Evolutionary conservation across 352 stramenopile species (phyloP).

Genomic region (Pythium volutum): DNA sequence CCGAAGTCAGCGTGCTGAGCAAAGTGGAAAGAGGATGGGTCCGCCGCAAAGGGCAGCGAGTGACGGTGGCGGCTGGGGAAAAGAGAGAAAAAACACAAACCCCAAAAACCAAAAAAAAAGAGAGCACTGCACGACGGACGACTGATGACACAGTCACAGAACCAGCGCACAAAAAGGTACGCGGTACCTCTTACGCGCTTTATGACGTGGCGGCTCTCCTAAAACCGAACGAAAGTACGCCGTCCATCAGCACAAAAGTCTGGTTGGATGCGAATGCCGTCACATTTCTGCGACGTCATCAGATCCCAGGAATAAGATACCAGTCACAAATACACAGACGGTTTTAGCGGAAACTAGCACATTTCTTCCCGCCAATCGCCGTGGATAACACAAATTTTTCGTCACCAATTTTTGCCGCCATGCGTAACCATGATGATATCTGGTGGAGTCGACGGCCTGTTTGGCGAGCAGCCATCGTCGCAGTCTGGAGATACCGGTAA

Average conservation of each 20-base stretch:
- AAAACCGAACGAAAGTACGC: constrained; percentile 8
- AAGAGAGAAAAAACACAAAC: constrained; percentile 8
- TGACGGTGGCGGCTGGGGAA: neutral
- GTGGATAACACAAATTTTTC: neutral
- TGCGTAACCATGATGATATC: no score
- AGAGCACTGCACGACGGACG: constrained; percentile 18
- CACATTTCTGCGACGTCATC: neutral
- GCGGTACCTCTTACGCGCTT: neutral
- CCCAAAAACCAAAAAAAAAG: constrained; percentile 15
- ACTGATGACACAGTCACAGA: constrained; percentile 21
- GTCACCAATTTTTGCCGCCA: neutral
- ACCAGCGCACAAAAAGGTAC: constrained; percentile 3
- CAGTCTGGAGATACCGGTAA: neutral
- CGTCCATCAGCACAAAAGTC: neutral
- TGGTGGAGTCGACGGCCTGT: no score
- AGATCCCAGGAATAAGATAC: constrained; percentile 21
- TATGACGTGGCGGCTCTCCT: constrained; percentile 12
- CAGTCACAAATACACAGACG: constrained; percentile 8
- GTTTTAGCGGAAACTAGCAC: constrained; percentile 1
- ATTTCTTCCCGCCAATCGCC: neutral
- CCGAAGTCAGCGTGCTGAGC: neutral
- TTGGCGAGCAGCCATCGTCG: no score
- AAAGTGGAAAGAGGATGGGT: constrained; percentile 18
- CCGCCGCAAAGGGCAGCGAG: neutral
- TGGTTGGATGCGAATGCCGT: neutral